Conservation (phyloP, 306 rosid genomes). For the Lotus japonicus region DNA sequence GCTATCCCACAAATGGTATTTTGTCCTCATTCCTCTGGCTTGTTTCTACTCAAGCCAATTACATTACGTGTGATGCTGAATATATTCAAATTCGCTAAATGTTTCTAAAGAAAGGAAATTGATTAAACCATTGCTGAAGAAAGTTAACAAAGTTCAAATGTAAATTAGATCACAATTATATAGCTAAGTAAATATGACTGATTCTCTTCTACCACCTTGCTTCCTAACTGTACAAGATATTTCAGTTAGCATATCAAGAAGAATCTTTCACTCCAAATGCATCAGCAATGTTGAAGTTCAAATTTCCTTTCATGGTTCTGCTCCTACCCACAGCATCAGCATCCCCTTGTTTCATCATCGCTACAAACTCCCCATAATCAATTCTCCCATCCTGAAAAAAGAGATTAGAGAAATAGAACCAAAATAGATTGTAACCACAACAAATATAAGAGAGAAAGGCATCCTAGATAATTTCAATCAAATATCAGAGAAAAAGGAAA, state of each 20-base stretch:
- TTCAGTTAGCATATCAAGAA: slow-evolving; percentile 28
- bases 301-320: slow-evolving; percentile 62
- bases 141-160: slow-evolving; percentile 12
- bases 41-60: neutral
- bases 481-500: too few species aligned
- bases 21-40: neutral
- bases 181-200: neutral
- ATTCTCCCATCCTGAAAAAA: slow-evolving; percentile 75
- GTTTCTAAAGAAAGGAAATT: neutral
- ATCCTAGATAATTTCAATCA: too few species aligned
- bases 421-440: neutral
- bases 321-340: slow-evolving; percentile 45
- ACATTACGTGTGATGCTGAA: neutral
- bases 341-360: slow-evolving; percentile 84
- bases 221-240: slow-evolving; percentile 32
- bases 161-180: slow-evolving; percentile 8
- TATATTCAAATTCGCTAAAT: neutral
- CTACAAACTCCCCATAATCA: slow-evolving; percentile 76
- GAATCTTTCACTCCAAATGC: slow-evolving; percentile 60
- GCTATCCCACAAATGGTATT: neutral
- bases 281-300: slow-evolving; percentile 71
- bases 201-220: slow-evolving; percentile 22
- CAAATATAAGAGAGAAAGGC: too few species aligned
- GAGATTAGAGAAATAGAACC: neutral
- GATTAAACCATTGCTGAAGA: slow-evolving; percentile 10